A percentile compares a stretch with the other conserved stretches of the same genome.
Conservation (phyloP, 2,329 filamentous ascomycete species). For the Arthrobotrys conoides region DNA sequence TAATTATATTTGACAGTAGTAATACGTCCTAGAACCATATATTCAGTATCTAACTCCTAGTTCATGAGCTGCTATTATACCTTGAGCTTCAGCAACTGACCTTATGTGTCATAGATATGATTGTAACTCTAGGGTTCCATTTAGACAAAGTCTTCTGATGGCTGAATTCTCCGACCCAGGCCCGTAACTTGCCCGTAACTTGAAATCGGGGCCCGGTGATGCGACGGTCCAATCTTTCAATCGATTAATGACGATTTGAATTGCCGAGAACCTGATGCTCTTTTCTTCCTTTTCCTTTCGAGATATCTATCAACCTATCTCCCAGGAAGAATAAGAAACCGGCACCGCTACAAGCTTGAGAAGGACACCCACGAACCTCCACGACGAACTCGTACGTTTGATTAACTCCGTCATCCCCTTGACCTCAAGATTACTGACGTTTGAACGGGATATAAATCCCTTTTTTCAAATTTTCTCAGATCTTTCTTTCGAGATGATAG, state of each 20-base stretch:
- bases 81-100: not conserved
- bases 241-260: too few species aligned
- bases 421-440: not conserved
- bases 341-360: not conserved
- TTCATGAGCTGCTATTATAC: not conserved
- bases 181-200: not conserved
- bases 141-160: not conserved
- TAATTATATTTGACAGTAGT: not conserved
- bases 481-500: not conserved
- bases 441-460: not conserved
- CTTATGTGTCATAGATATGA: not conserved
- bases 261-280: too few species aligned
- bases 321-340: not conserved
- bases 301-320: not conserved
- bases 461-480: not conserved
- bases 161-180: not conserved
- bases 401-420: not conserved
- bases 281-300: not conserved
- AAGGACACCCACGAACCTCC: not conserved
- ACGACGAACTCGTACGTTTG: slow-evolving; percentile 3
- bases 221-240: too few species aligned
- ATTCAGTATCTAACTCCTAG: not conserved
- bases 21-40: not conserved
- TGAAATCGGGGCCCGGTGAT: too few species aligned
- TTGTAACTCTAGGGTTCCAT: not conserved